A percentile compares a stretch with the other conserved stretches of the same genome.
These are phyloP conservation scores for Macrolepiota dolichaula DNA, from an alignment of 768 basidiomycete genomes.

Conservation along the genomic window DNA sequence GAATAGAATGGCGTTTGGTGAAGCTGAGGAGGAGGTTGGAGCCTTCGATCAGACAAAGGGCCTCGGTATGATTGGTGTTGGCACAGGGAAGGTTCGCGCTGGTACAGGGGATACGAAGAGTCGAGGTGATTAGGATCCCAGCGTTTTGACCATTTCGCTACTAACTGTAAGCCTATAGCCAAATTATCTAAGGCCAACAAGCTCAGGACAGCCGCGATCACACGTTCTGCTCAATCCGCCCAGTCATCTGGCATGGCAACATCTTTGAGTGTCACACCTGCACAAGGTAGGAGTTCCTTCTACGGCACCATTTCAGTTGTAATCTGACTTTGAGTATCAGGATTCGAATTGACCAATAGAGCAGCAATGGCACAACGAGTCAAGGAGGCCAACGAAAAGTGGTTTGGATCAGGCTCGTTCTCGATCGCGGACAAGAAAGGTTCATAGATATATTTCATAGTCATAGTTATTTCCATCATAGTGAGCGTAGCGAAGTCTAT, in stretches of 20 bases:
- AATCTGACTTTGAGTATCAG: slow-evolving; percentile 33
- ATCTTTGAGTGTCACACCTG: slow-evolving; percentile 90
- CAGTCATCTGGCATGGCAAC: slow-evolving; percentile 83
- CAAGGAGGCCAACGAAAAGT: slow-evolving; percentile 94
- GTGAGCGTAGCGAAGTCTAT: neutral
- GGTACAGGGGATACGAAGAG: slow-evolving; percentile 86
- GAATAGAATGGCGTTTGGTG: slow-evolving; percentile 94
- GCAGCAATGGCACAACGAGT: slow-evolving; percentile 82
- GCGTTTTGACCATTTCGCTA: neutral
- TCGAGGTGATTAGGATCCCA: slow-evolving; percentile 58
- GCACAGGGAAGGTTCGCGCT: slow-evolving; percentile 87
- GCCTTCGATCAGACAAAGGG: slow-evolving; percentile 98
- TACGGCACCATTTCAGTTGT: neutral
- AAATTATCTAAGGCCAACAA: slow-evolving; percentile 96
- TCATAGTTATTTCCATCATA: neutral
- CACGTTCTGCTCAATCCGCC: slow-evolving; percentile 63
- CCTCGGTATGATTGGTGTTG: slow-evolving; percentile 90
- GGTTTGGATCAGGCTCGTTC: slow-evolving; percentile 89
- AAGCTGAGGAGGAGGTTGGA: slow-evolving; percentile 93
- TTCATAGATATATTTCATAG: slow-evolving; percentile 15
- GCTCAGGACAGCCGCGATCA: slow-evolving; percentile 80
- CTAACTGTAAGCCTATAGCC: slow-evolving; percentile 44
- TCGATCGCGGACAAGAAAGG: slow-evolving; percentile 68
- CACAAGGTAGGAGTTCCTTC: slow-evolving; percentile 64
- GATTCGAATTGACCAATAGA: slow-evolving; percentile 93